These are phyloP conservation scores for Didymella keratinophila DNA, from an alignment of 2,329 filamentous ascomycete species.

Conservation along the genomic window DNA sequence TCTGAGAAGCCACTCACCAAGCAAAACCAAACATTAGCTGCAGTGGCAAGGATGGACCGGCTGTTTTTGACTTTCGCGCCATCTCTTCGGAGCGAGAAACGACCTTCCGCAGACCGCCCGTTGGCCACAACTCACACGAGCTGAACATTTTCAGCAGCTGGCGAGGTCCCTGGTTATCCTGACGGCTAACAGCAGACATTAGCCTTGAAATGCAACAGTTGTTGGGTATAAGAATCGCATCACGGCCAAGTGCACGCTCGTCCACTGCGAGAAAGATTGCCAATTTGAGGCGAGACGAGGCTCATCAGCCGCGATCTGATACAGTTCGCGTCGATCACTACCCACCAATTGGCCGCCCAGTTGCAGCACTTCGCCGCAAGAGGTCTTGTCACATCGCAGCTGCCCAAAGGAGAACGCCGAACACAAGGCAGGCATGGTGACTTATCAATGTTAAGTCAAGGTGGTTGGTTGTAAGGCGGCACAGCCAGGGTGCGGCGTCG, in stretches of 20 bases:
- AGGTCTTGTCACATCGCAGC: conserved; percentile 11
- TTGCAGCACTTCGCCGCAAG: conserved; percentile 7
- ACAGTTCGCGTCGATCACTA: conserved; percentile 14
- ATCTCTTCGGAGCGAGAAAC: conserved; percentile 11
- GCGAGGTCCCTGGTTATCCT: neutral
- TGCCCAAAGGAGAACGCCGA: conserved; percentile 7
- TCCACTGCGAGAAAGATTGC: conserved; percentile 11
- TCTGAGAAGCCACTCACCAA: conserved; percentile 2
- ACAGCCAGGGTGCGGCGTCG: conserved; percentile 10
- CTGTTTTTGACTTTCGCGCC: conserved; percentile 18
- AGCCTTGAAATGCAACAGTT: neutral
- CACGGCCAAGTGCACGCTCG: neutral
- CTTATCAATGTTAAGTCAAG: neutral
- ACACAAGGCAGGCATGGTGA: neutral
- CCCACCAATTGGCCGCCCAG: conserved; percentile 12
- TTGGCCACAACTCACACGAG: conserved; percentile 13
- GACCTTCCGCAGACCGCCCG: conserved; percentile 14
- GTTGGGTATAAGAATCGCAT: too few species aligned
- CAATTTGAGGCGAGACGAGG: conserved; percentile 21
- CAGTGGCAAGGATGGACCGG: conserved; percentile 4
- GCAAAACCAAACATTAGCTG: conserved; percentile 15
- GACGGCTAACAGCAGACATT: neutral
- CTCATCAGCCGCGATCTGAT: conserved; percentile 12
- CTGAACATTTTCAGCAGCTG: conserved; percentile 11
- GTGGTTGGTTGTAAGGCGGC: conserved; percentile 2